phyloP scores from a whole-genome alignment of 1,139 yeast species.

The Debaryomyces nepalensis region DNA sequence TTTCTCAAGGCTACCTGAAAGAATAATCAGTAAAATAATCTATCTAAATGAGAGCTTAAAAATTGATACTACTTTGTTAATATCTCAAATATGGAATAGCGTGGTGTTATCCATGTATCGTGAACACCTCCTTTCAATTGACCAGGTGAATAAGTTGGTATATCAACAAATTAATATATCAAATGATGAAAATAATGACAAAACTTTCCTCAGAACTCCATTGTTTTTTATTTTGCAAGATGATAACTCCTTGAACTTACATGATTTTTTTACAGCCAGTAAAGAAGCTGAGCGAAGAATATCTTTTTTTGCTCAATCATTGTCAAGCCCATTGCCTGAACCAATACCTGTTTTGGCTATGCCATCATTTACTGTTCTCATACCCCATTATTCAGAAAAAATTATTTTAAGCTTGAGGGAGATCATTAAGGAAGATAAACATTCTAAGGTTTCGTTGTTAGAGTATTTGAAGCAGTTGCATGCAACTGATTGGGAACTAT shows the following conservation, averaged over 20 bases:
- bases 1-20: constrained; percentile 53
- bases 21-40: constrained; percentile 52
- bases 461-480: constrained; percentile 57
- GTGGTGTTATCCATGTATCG: constrained; percentile 60
- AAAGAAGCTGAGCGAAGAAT: constrained; percentile 59
- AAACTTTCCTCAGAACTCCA: constrained; percentile 52
- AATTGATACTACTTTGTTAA: constrained; percentile 39
- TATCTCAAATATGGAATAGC: constrained; percentile 58
- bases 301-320: constrained; percentile 58
- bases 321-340: constrained; percentile 58
- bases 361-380: constrained; percentile 56
- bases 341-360: constrained; percentile 44
- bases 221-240: constrained; percentile 55
- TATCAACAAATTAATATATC: constrained; percentile 41
- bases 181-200: constrained; percentile 31
- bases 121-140: constrained; percentile 56
- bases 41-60: constrained; percentile 35
- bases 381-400: constrained; percentile 58
- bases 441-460: constrained; percentile 53
- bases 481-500: constrained; percentile 56
- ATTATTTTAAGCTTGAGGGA: constrained; percentile 52
- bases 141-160: constrained; percentile 51
- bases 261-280: constrained; percentile 54
- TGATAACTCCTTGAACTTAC: constrained; percentile 43
- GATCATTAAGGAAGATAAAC: constrained; percentile 49